Percentiles rank a stretch among this genome's conserved stretches.
These are phyloP conservation scores for Cyberlindnera mississippiensis DNA, from an alignment of 805 yeast species.

Conservation along the genomic window DNA sequence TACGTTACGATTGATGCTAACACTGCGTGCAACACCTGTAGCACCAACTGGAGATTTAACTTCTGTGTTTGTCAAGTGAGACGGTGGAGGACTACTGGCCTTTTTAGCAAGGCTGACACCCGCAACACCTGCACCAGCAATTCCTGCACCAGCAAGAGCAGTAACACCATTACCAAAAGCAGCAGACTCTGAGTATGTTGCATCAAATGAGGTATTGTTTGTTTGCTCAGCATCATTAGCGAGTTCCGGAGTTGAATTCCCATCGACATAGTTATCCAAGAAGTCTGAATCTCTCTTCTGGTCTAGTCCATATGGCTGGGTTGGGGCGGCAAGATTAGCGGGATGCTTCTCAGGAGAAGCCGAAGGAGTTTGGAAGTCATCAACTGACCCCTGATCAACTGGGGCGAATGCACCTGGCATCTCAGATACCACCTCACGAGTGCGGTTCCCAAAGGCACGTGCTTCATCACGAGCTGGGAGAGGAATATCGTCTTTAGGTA, in stretches of 20 bases:
- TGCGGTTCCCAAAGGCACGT: too few species aligned
- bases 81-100: too few species aligned
- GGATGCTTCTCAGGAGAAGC: constrained; percentile 8
- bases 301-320: not conserved
- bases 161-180: constrained; percentile 10
- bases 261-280: constrained; percentile 27
- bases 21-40: constrained; percentile 11
- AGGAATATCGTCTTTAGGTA: constrained; percentile 4
- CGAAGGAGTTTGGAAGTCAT: constrained; percentile 17
- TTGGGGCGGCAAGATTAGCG: not conserved
- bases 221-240: too few species aligned
- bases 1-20: constrained; percentile 4
- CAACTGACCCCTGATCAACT: too few species aligned
- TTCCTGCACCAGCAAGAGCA: constrained; percentile 9
- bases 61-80: too few species aligned
- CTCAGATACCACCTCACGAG: too few species aligned
- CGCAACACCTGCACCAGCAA: constrained; percentile 14
- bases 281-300: constrained; percentile 28
- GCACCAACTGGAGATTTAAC: too few species aligned
- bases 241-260: constrained; percentile 17
- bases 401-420: constrained; percentile 13
- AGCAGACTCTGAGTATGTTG: too few species aligned
- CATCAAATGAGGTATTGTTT: too few species aligned
- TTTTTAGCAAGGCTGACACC: constrained; percentile 1
- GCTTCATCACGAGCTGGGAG: too few species aligned